Base-by-base conservation (phyloP, 495 filamentous ascomycete species). In the Penicillium macrosclerotiorum region DNA sequence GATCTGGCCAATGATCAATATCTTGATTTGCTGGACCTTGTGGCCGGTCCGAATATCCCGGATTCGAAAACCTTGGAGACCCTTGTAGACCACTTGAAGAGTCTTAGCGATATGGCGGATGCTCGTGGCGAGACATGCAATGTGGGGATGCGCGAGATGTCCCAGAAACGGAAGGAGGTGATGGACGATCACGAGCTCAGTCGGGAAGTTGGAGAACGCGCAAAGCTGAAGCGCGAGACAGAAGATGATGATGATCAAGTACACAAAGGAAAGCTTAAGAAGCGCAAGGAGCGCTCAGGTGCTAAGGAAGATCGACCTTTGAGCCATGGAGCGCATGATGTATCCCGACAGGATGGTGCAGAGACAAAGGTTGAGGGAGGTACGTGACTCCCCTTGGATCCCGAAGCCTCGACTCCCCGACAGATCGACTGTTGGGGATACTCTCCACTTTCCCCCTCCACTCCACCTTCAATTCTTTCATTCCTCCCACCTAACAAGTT, bases 51-150 rank as follows among this genome's bases (percentile, higher is more conserved):
- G 45, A 76, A 79, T 24, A 90, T 89, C 22, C 89, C 89, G 26
- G 84, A 88, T 56, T 84, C 86, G 8, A 84, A 80, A 48, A 82
- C 80, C 34, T 74, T 95, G 41, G 83, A 88, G 41, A 74, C 73
- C 18, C 68, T 95, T 38, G 71, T 83, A 26, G 77, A 81, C 3
- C 78, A 88, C 40, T 72, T 94, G 18, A 82, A 82, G 46, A 73
- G 71, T 16, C 71, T 92, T 13, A 73, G 75, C 57, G 75, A 83
- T 17, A 68, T 85, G 42, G 84, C 88, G 13, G 82, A 87, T 45
- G 67, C 72, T 22, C 73, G 86, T 8, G 78, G 78, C 3, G 68
- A 71, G 13, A 67, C 76, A 31, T 89, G 83, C 64, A 85, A 90
- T 62, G 77, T 76, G 8, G 86, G 82, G 17, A 89, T 90, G 80